These are phyloP conservation scores for Eutrema yunnanense DNA, from an alignment of 345 rosid genomes.

Conservation along the genomic window DNA sequence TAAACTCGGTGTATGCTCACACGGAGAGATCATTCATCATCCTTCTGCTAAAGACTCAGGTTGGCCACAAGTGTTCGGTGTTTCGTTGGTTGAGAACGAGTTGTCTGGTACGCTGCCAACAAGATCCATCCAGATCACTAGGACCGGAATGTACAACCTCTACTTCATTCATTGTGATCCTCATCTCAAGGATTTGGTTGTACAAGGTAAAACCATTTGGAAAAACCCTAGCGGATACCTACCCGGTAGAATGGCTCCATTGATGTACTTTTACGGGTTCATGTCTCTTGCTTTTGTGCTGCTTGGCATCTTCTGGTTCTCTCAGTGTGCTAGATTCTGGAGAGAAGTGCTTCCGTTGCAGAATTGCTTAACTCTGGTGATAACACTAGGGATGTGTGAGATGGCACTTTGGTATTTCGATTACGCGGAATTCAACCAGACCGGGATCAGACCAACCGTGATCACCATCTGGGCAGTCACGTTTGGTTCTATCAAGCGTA, in stretches of 20 bases:
- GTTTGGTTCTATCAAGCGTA: slow-evolving; percentile 70
- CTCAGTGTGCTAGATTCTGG: slow-evolving; percentile 90
- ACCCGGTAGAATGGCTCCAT: slow-evolving; percentile 97
- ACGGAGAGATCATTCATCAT: slow-evolving; percentile 78
- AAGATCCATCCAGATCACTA: slow-evolving; percentile 52
- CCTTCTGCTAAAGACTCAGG: slow-evolving; percentile 53
- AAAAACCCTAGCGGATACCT: slow-evolving; percentile 87
- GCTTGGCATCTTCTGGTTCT: slow-evolving; percentile 91
- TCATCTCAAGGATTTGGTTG: slow-evolving; percentile 49
- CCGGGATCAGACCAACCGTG: slow-evolving; percentile 79
- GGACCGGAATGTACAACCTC: slow-evolving; percentile 91
- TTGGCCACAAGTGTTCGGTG: slow-evolving; percentile 79
- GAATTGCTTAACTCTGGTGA: slow-evolving; percentile 82
- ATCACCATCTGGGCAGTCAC: slow-evolving; percentile 94
- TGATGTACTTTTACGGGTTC: slow-evolving; percentile 81
- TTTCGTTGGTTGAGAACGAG: slow-evolving; percentile 44
- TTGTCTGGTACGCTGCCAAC: slow-evolving; percentile 45
- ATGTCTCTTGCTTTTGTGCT: slow-evolving; percentile 88
- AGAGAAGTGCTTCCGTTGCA: slow-evolving; percentile 82
- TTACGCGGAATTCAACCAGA: slow-evolving; percentile 81
- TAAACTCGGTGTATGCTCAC: slow-evolving; percentile 67
- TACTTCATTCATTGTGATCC: slow-evolving; percentile 89
- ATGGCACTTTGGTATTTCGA: slow-evolving; percentile 98
- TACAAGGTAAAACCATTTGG: slow-evolving; percentile 90
- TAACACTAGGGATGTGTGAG: slow-evolving; percentile 89